Percentiles rank a stretch among this genome's conserved stretches.
These are phyloP conservation scores for Sarocladium strictum DNA, from an alignment of 2,329 filamentous ascomycete species.

Conservation along the genomic window DNA sequence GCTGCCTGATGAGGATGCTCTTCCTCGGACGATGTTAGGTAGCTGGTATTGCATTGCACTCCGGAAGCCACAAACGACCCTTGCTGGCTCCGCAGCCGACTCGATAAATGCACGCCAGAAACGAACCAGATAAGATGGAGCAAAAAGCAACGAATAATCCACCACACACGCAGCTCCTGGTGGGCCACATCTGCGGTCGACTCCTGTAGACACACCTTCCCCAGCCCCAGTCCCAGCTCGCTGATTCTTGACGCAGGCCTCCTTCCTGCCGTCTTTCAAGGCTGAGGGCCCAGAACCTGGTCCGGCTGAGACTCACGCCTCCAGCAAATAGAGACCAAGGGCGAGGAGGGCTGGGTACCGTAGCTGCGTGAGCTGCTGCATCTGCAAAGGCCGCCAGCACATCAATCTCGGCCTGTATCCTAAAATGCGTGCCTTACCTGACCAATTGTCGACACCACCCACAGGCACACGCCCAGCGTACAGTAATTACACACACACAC, in stretches of 20 bases:
- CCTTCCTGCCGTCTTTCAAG: not conserved
- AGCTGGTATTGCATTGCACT: not conserved
- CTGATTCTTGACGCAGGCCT: conserved; percentile 3
- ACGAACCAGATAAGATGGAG: not conserved
- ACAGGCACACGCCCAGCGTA: not conserved
- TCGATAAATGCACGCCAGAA: not conserved
- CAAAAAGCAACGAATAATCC: not conserved
- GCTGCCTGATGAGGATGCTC: no score
- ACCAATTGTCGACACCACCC: not conserved
- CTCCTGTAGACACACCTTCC: not conserved
- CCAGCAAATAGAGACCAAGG: not conserved
- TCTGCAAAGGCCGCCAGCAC: not conserved
- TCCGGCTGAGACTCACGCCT: conserved; percentile 1
- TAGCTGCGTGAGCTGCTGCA: not conserved
- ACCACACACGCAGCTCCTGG: not conserved
- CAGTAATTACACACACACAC: not conserved
- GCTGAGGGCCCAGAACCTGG: conserved; percentile 7
- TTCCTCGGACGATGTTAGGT: no score
- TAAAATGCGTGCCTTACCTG: not conserved
- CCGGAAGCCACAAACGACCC: not conserved
- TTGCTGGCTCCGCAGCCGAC: not conserved
- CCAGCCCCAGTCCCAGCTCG: not conserved
- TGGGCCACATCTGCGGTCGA: not conserved
- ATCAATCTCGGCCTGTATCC: not conserved
- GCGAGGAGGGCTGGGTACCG: not conserved